Percentiles rank a stretch among this genome's conserved stretches.
Evolutionary conservation across 768 basidiomycete genomes (phyloP).

Genomic region (Phylloporus scabripes): DNA sequence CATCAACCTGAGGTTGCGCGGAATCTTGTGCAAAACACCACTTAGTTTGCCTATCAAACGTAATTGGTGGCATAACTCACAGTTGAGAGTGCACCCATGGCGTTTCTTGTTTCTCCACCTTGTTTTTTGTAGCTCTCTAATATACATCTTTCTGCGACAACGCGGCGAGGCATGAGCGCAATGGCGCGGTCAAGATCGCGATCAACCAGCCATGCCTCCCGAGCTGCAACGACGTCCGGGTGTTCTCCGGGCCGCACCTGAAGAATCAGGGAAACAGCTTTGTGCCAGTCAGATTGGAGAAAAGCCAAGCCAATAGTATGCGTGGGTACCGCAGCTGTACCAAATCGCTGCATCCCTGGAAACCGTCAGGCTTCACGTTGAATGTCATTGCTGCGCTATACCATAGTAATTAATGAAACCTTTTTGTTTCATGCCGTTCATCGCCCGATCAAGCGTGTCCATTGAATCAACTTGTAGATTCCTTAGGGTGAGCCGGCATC

Average conservation of each 20-base stretch:
- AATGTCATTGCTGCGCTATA: constrained; percentile 25
- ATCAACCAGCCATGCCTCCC: constrained; percentile 86
- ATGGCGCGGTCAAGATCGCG: constrained; percentile 76
- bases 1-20: constrained; percentile 91
- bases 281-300: constrained; percentile 85
- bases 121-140: constrained; percentile 86
- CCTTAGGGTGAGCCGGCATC: constrained; percentile 36
- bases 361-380: constrained; percentile 5
- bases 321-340: constrained; percentile 92
- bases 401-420: constrained; percentile 99
- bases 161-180: constrained; percentile 80
- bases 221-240: constrained; percentile 78
- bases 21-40: constrained; percentile 58
- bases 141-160: constrained; percentile 90
- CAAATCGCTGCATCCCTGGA: constrained; percentile 96
- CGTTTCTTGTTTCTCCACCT: constrained; percentile 71
- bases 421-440: constrained; percentile 70
- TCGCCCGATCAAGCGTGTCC: constrained; percentile 65
- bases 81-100: constrained; percentile 81
- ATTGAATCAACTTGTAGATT: constrained; percentile 77
- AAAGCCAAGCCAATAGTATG: constrained; percentile 91
- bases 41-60: not conserved
- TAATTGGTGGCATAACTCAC: constrained; percentile 37
- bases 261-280: constrained; percentile 78
- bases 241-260: constrained; percentile 85